Conservation (phyloP, 2,329 filamentous ascomycete genomes). For the Trematosphaeria pertusa region DNA sequence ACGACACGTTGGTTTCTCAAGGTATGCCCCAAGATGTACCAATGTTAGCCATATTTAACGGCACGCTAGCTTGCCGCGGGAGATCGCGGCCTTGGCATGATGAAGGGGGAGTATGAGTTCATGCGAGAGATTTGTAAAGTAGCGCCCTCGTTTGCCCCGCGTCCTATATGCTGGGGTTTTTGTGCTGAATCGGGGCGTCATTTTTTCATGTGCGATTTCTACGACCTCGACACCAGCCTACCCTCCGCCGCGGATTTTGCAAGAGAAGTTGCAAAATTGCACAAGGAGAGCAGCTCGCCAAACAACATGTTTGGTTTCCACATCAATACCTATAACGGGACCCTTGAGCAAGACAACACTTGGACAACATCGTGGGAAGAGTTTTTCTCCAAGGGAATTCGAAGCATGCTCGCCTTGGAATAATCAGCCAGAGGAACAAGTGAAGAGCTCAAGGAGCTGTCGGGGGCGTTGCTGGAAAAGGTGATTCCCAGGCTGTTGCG, state of each 20-base stretch:
- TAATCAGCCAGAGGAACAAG: not conserved
- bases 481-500: conserved; percentile 44
- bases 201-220: conserved; percentile 1
- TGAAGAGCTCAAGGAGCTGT: not conserved
- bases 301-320: conserved; percentile 1
- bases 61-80: not conserved
- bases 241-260: not conserved
- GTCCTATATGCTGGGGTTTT: not conserved
- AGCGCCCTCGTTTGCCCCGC: not conserved
- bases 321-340: conserved; percentile 1
- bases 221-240: not conserved
- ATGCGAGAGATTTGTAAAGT: conserved; percentile 1
- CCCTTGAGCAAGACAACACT: not conserved
- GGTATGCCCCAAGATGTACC: not conserved
- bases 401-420: not conserved
- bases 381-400: not conserved
- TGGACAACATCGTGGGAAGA: not conserved
- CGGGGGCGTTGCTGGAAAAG: conserved; percentile 20
- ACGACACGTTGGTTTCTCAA: not conserved
- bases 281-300: not conserved
- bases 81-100: not conserved
- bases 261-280: not conserved
- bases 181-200: not conserved
- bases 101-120: conserved; percentile 1
- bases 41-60: not conserved